Conservation (phyloP, 805 yeast species). For the Cyberlindnera galapagoensis region DNA sequence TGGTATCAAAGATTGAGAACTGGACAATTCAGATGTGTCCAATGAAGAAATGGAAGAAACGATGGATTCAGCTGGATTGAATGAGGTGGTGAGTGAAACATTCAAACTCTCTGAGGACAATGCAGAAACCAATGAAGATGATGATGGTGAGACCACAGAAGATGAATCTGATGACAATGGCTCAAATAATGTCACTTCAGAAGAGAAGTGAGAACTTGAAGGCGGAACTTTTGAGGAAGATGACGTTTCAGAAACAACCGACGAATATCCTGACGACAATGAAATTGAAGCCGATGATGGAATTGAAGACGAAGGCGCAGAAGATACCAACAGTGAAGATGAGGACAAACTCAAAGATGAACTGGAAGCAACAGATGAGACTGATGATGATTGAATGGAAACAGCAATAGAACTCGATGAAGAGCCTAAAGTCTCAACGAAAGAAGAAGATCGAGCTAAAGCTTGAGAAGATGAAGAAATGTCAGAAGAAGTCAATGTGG, state of each 20-base stretch:
- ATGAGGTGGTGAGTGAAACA: too few species aligned
- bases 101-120: too few species aligned
- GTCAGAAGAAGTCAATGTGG: too few species aligned
- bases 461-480: too few species aligned
- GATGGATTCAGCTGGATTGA: too few species aligned
- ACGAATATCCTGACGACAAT: too few species aligned
- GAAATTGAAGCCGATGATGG: neutral
- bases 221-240: neutral
- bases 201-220: neutral
- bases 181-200: neutral
- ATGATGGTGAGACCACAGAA: neutral
- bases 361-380: neutral
- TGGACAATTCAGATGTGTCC: neutral
- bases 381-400: neutral
- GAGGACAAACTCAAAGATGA: neutral
- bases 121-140: too few species aligned
- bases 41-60: neutral
- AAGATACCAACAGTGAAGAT: slow-evolving; percentile 1
- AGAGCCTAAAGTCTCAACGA: too few species aligned
- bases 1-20: neutral
- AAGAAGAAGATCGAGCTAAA: too few species aligned
- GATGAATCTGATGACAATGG: neutral
- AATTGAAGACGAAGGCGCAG: slow-evolving; percentile 1
- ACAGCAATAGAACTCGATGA: too few species aligned
- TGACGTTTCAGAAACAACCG: neutral